Evolutionary conservation across 306 rosid genomes (phyloP).

Genomic region (Pyrus betulifolia): DNA sequence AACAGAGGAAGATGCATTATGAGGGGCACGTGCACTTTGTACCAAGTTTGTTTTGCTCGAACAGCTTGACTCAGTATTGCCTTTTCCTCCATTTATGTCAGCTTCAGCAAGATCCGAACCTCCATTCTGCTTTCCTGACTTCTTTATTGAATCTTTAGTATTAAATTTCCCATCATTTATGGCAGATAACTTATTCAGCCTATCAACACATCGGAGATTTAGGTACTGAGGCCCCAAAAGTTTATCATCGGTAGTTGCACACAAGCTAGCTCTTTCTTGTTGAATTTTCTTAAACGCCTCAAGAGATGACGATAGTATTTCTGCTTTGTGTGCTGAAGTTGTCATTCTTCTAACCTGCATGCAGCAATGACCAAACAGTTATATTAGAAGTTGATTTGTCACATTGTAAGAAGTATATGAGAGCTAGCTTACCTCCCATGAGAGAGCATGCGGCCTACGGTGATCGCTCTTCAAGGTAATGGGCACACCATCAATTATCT

Average conservation of each 20-base stretch:
- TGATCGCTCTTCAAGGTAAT: slow-evolving; percentile 79
- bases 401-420: slow-evolving; percentile 10
- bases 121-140: slow-evolving; percentile 36
- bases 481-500: slow-evolving; percentile 58
- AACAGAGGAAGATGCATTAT: slow-evolving; percentile 27
- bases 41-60: slow-evolving; percentile 28
- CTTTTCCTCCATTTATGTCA: slow-evolving; percentile 28
- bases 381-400: slow-evolving; percentile 9
- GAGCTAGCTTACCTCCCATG: slow-evolving; percentile 83
- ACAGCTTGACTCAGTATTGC: slow-evolving; percentile 28
- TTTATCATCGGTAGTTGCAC: slow-evolving; percentile 35
- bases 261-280: slow-evolving; percentile 65
- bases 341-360: slow-evolving; percentile 96
- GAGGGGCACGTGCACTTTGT: slow-evolving; percentile 39
- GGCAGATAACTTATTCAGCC: slow-evolving; percentile 22
- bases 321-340: slow-evolving; percentile 93
- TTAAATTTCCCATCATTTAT: slow-evolving; percentile 23
- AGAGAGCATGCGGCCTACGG: slow-evolving; percentile 97
- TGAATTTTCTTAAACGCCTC: slow-evolving; percentile 95
- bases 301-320: slow-evolving; percentile 91
- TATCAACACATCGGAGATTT: slow-evolving; percentile 33
- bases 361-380: slow-evolving; percentile 23
- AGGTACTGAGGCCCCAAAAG: slow-evolving; percentile 28
- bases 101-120: slow-evolving; percentile 34
- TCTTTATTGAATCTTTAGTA: slow-evolving; percentile 31